These are phyloP conservation scores for Ogataea sp. DNA, from an alignment of 805 yeast species.

Conservation along the genomic window DNA sequence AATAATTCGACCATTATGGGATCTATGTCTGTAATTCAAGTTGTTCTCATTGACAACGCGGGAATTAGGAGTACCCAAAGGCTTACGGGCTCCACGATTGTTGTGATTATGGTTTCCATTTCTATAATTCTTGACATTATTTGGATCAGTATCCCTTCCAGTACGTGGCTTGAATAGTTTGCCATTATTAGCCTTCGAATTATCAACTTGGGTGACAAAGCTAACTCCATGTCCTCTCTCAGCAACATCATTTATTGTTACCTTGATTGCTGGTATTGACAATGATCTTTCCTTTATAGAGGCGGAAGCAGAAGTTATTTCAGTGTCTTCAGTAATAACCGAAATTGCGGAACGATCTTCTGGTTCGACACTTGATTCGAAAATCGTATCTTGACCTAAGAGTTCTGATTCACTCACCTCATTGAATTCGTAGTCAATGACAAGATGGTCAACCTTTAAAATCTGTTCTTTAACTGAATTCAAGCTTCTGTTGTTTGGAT, in stretches of 20 bases:
- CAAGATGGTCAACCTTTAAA: constrained; percentile 52
- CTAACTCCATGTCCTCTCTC: constrained; percentile 9
- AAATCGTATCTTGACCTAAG: constrained; percentile 12
- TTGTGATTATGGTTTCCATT: constrained; percentile 10
- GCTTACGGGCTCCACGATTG: constrained; percentile 40
- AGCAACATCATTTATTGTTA: constrained; percentile 1
- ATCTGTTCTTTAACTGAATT: constrained; percentile 53
- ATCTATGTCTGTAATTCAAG: constrained; percentile 3
- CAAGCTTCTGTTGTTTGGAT: constrained; percentile 78
- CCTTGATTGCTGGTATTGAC: constrained; percentile 3
- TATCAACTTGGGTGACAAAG: background rate
- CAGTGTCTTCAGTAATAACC: constrained; percentile 7
- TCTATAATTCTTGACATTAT: background rate
- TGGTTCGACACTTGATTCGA: constrained; percentile 1
- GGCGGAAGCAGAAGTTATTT: constrained; percentile 9
- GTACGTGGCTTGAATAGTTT: background rate
- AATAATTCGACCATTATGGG: constrained; percentile 3
- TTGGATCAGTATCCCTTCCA: background rate
- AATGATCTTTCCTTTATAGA: constrained; percentile 21
- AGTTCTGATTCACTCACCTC: constrained; percentile 5
- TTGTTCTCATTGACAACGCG: constrained; percentile 15
- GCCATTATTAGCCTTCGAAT: background rate
- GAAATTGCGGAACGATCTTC: background rate
- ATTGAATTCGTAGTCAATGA: constrained; percentile 59
- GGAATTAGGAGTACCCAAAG: constrained; percentile 57